Percentiles rank a stretch among this genome's conserved stretches.
phyloP scores from a whole-genome alignment of 345 rosid genomes.

The Pugionium dolabratum region DNA sequence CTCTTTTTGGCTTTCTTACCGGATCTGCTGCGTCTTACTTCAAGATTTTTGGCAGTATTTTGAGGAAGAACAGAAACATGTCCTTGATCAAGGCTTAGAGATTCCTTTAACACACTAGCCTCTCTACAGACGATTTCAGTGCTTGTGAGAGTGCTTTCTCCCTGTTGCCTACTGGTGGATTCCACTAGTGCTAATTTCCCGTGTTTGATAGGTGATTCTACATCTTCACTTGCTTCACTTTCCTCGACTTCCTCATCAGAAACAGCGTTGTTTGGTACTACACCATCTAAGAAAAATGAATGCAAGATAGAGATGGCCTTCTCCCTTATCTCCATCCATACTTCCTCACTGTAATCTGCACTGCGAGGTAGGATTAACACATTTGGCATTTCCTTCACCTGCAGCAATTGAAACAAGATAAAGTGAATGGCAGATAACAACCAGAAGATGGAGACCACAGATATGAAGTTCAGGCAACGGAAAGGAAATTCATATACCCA shows the following conservation, averaged over 20 bases:
- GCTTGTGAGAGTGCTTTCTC: constrained; percentile 52
- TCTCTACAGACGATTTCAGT: constrained; percentile 55
- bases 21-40: constrained; percentile 72
- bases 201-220: constrained; percentile 41
- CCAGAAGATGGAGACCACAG: neutral
- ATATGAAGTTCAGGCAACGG: constrained; percentile 6
- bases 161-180: constrained; percentile 52
- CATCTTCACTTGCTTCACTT: constrained; percentile 59
- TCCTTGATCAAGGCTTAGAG: constrained; percentile 56
- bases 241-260: constrained; percentile 83
- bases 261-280: constrained; percentile 64
- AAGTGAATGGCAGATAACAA: neutral
- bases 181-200: constrained; percentile 50
- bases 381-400: constrained; percentile 99
- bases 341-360: constrained; percentile 99
- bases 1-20: constrained; percentile 98
- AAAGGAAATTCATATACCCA: constrained; percentile 69
- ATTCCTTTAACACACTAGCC: constrained; percentile 51
- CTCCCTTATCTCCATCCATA: constrained; percentile 97
- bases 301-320: constrained; percentile 85
- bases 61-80: constrained; percentile 58
- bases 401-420: constrained; percentile 32
- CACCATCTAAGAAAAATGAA: constrained; percentile 76
- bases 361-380: constrained; percentile 95
- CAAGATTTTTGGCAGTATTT: constrained; percentile 47